Percentiles rank a stretch among this genome's conserved stretches.
phyloP scores from a whole-genome alignment of 2,329 filamentous ascomycete species.

The Pseudogymnoascus sp. region DNA sequence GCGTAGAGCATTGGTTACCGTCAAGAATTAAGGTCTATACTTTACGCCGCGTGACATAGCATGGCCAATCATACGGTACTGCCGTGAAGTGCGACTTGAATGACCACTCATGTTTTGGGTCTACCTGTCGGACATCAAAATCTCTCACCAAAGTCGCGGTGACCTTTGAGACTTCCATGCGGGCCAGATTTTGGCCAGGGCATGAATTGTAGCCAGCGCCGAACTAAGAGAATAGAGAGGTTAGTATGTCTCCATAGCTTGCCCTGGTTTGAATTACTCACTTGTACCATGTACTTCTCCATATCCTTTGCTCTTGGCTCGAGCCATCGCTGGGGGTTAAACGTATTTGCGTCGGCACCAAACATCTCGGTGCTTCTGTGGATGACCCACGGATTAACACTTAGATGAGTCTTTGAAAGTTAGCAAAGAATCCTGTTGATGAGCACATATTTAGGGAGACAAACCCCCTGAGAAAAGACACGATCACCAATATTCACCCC shows the following conservation, averaged over 20 bases:
- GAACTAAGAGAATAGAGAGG: constrained; percentile 19
- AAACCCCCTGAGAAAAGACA: constrained; percentile 24
- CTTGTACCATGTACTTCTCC: constrained; percentile 21
- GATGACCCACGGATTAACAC: constrained; percentile 30
- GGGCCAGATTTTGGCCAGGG: constrained; percentile 29
- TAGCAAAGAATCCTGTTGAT: neutral
- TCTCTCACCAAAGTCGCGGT: constrained; percentile 27
- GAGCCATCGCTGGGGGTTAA: constrained; percentile 30
- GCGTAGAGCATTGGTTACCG: neutral
- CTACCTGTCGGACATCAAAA: constrained; percentile 26
- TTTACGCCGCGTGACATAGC: constrained; percentile 11
- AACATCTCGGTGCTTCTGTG: constrained; percentile 26
- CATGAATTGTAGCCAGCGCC: constrained; percentile 32
- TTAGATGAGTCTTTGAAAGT: neutral
- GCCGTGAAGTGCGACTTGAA: constrained; percentile 28
- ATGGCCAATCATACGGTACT: constrained; percentile 25
- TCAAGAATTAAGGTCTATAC: neutral
- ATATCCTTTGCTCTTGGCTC: constrained; percentile 18
- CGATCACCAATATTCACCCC: constrained; percentile 27
- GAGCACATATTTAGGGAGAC: constrained; percentile 19
- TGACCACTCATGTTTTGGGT: constrained; percentile 25
- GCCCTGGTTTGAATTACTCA: neutral
- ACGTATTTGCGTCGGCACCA: constrained; percentile 26
- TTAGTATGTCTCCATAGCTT: neutral
- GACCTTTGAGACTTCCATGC: constrained; percentile 31